Evolutionary conservation across 208 protist species (phyloP).

Genomic region (Crithidia bombi): DNA sequence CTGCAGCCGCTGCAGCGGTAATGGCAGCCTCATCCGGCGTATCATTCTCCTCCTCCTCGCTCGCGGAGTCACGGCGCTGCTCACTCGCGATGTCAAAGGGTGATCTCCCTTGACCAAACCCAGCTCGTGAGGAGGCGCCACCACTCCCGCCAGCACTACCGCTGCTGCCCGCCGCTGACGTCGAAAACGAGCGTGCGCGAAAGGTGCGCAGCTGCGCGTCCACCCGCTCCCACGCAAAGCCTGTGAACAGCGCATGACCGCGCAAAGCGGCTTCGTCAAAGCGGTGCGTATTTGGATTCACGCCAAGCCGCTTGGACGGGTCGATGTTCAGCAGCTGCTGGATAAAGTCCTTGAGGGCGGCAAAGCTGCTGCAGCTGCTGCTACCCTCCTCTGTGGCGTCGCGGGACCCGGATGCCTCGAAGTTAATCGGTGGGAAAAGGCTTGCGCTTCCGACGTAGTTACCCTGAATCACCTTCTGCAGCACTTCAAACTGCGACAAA

Average conservation of each 20-base stretch:
- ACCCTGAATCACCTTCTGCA: conserved; percentile 73
- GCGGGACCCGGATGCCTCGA: conserved; percentile 20
- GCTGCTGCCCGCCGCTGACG: too few relatives aligned
- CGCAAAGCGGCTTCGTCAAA: conserved; percentile 72
- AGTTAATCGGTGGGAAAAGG: conserved; percentile 57
- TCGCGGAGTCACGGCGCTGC: neutral
- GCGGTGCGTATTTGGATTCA: conserved; percentile 44
- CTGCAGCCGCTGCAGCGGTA: conserved; percentile 1
- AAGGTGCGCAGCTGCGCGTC: conserved; percentile 61
- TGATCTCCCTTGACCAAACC: neutral
- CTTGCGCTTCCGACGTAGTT: conserved; percentile 19
- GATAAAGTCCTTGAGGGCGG: conserved; percentile 74
- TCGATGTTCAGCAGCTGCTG: conserved; percentile 60
- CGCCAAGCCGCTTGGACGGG: conserved; percentile 72
- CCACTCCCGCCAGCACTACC: neutral
- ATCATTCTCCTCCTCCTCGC: conserved; percentile 2
- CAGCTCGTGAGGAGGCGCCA: neutral
- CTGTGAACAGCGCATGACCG: conserved; percentile 70
- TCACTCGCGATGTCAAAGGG: conserved; percentile 10
- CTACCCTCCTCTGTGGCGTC: neutral
- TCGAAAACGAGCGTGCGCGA: conserved; percentile 30
- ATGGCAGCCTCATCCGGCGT: neutral
- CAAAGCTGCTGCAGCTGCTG: conserved; percentile 32
- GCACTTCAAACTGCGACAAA: conserved; percentile 64
- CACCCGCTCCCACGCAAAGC: conserved; percentile 68